phyloP scores from a whole-genome alignment of 495 filamentous ascomycete genomes.

The Hypoxylon fragiforme region DNA sequence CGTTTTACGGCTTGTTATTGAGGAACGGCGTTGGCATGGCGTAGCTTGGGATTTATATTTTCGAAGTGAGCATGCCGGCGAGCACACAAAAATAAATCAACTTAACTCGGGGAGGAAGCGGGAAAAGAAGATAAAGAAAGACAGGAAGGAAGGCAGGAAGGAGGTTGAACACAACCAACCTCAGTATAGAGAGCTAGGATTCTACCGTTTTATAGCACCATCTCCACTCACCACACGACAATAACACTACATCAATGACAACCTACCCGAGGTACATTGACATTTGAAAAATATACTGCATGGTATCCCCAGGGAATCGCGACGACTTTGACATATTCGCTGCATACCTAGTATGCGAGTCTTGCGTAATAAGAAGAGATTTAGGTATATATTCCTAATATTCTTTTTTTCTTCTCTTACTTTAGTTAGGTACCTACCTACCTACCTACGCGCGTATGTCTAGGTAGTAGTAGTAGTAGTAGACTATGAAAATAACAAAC shows the following conservation, averaged over 20 bases:
- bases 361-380: no score
- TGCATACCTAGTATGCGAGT: no score
- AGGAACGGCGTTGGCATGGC: constrained; percentile 14
- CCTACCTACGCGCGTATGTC: constrained; percentile 1
- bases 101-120: constrained; percentile 5
- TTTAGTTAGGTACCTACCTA: not conserved
- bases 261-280: no score
- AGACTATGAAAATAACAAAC: constrained; percentile 16
- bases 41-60: constrained; percentile 1
- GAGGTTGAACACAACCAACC: no score
- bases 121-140: constrained; percentile 11
- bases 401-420: no score
- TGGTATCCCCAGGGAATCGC: no score
- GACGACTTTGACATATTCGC: no score
- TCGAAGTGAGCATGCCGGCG: not conserved
- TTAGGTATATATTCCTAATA: no score
- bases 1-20: constrained; percentile 17
- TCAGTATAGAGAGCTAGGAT: no score
- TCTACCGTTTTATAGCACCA: not conserved
- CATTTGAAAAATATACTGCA: constrained; percentile 2
- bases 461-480: constrained; percentile 2
- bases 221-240: constrained; percentile 20
- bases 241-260: constrained; percentile 6
- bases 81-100: no score
- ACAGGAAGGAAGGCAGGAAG: not conserved